Percentiles rank a stretch among this genome's conserved stretches.
Conservation (phyloP, 2,329 filamentous ascomycete genomes). For the Drechslerella stenobrocha region DNA sequence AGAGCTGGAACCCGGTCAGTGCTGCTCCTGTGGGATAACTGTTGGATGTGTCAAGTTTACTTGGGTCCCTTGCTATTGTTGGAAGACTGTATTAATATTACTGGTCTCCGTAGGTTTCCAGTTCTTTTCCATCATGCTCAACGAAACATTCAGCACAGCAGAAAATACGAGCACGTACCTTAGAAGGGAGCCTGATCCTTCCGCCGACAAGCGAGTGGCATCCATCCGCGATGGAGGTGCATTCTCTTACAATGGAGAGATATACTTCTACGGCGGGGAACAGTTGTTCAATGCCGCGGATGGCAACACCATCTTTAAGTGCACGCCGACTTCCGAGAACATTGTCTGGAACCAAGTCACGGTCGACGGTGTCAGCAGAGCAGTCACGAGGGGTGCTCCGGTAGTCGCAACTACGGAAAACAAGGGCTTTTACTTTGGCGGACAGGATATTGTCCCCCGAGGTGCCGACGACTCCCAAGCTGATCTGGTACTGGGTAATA, state of each 20-base stretch:
- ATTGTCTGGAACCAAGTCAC: conserved; percentile 29
- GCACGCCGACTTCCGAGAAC: conserved; percentile 29
- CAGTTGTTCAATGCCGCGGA: conserved; percentile 42
- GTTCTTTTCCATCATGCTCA: conserved; percentile 45
- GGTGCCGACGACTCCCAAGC: conserved; percentile 28
- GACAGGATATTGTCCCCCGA: conserved; percentile 28
- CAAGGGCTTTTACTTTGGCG: conserved; percentile 46
- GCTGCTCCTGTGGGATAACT: neutral
- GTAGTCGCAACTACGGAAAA: conserved; percentile 29
- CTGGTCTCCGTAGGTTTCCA: conserved; percentile 27
- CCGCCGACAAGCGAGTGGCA: conserved; percentile 25
- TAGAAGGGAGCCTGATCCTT: conserved; percentile 37
- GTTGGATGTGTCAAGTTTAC: too few relatives aligned
- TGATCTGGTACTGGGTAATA: conserved; percentile 23
- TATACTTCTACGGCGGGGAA: conserved; percentile 44
- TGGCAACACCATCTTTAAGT: conserved; percentile 31
- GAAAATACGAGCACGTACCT: conserved; percentile 22
- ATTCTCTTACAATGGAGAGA: conserved; percentile 32
- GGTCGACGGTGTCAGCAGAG: conserved; percentile 31
- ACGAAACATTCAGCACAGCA: conserved; percentile 31
- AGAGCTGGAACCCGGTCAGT: conserved; percentile 37
- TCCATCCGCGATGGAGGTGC: conserved; percentile 44
- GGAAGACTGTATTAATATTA: too few relatives aligned
- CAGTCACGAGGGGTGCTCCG: conserved; percentile 38
- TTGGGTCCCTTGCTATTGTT: too few relatives aligned